Base-by-base conservation (phyloP, 805 yeast species). In the Myxozyma melibiosi region DNA sequence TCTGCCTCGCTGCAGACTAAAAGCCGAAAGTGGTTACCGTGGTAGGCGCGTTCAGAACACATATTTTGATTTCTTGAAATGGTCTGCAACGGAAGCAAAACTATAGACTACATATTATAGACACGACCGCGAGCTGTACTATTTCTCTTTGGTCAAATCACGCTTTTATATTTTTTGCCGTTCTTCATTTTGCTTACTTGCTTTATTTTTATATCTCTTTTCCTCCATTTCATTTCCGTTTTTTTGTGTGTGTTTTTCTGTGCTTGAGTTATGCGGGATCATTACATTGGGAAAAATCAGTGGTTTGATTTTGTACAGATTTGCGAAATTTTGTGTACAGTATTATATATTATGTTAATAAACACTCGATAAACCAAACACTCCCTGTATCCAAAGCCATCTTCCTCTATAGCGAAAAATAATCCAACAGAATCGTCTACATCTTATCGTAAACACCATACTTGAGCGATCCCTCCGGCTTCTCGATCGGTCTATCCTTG, bases 1-100 rank as follows among this genome's bases (percentile, higher is more conserved):
- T 82, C 86, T 51, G 81, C 77, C 67, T 78, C 78, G 65, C 74
- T 86, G 75, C 78, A 74, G 63, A 59, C 65, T 33, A 71, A 69
- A 61, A 53, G 30, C 8, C 42, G 27, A 27, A 43, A 27, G 31
- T 42, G 49, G 50, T 31, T 27, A 9, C 41, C 35, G 28, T 43
- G 41, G 42, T 38, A 38, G 35, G 7, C 22, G 8, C 25, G 25
- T 41, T 22, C n/a, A 14, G 11, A 14, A 39, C 20, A 39, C n/a
- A 39, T 16, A 18, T n/a, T 38, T 2, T 39, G 5, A 35, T 28
- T 20, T 47, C 22, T 27, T 25, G n/a, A n/a, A n/a, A n/a, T n/a
- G n/a, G n/a, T n/a, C n/a, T n/a, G n/a, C n/a, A n/a, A 11, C 25
- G 30, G 16, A 14, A 24, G 18, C 18, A 11, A 20, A 6, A 34